Percentiles rank a stretch among this genome's conserved stretches.
These are phyloP conservation scores for Linnemannia exigua DNA, from an alignment of 192 early-diverging fungal species.

Conservation along the genomic window DNA sequence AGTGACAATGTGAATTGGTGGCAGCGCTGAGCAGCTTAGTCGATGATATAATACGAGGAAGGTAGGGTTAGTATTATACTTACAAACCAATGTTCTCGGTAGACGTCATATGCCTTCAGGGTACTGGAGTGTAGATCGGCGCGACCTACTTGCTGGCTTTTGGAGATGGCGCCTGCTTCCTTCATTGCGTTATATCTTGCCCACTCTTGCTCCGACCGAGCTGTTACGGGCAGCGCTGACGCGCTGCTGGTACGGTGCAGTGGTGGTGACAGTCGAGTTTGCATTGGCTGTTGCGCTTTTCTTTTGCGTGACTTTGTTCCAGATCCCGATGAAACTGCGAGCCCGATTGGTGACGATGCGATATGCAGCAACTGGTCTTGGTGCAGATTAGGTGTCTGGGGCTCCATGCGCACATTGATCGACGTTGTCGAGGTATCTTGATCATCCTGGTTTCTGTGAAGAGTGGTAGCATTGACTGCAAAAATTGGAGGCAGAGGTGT, in stretches of 20 bases:
- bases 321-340: neutral
- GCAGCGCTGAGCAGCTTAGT: too few species aligned
- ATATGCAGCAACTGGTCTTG: neutral
- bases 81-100: slow-evolving; percentile 10
- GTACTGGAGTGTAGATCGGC: neutral
- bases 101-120: neutral
- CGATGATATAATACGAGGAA: too few species aligned
- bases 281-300: neutral
- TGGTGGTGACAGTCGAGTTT: neutral
- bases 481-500: neutral
- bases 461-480: neutral
- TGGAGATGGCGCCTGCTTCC: neutral
- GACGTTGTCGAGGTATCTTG: neutral
- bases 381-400: neutral
- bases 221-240: neutral
- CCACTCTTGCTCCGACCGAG: slow-evolving; percentile 3
- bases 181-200: slow-evolving; percentile 1
- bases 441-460: neutral
- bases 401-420: neutral
- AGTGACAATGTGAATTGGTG: too few species aligned
- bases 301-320: neutral
- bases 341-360: neutral
- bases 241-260: neutral
- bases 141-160: neutral
- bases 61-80: too few species aligned